Base-by-base conservation (phyloP, 2,329 filamentous ascomycete species). In the Fusarium liriodendri region DNA sequence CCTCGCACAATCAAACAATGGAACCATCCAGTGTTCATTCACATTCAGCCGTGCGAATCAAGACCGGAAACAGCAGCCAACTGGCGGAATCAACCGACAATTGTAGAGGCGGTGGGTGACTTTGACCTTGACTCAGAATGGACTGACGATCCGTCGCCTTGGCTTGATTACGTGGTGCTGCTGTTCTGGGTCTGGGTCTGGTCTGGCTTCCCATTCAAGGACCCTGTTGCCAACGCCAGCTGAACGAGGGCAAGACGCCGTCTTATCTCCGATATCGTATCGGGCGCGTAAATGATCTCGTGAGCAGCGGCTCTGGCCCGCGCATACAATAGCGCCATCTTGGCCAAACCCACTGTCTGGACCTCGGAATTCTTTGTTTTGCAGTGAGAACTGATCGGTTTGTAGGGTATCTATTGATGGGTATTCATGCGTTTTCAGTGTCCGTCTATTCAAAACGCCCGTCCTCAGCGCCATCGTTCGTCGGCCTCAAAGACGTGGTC, bases 211-310 rank as follows among this genome's bases (percentile, higher is more conserved):
- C 27, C 52, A 38, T 33, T 42, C 38, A 22, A 67, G 58, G 70
- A 47, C 64, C 58, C 70, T 73, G 55, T 38, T 69, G 54, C 54
- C 54, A 25, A 25, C 20, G 13, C 70, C 58, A 42, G 60, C 66
- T 59, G 55, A 57, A 54, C 62, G 40, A 63, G 22, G 40, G 40
- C 20, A 16, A 22, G 35, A 45, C 60, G 42, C 69, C 47, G 67
- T 55, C 76, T 77, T 79, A 79, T 79, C 77, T 79, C 77, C 77
- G 77, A 79, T 79, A 78, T 79, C 77, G 77, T 78, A 76, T 77
- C 71, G 73, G 59, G 50, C 27, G 66, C 63, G 42, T 61, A 16
- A 52, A 63, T 74, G 77, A 73, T 76, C 77, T 78, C 70, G 75
- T 78, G 77, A 75, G 73, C 70, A 57, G 35, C 64, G 29, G 45